Conservation (phyloP, 192 early-diverging fungal species). For the Coemansia furcata region DNA sequence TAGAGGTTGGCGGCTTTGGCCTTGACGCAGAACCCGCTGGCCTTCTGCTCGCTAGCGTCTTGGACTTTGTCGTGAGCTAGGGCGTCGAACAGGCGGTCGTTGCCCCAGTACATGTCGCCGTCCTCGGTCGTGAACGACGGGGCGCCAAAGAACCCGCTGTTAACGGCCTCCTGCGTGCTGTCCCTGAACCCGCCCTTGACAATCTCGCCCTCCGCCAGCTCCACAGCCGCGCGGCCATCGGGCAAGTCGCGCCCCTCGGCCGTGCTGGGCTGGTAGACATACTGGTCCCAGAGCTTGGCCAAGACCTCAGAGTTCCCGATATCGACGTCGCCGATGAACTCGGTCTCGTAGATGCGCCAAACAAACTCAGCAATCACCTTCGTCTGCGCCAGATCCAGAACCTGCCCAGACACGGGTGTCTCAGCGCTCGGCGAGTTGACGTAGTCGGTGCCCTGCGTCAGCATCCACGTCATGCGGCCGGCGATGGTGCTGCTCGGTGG, state of each 20-base stretch:
- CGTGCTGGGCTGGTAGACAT: constrained; percentile 10
- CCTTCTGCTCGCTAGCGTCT: constrained; percentile 14
- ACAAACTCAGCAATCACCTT: constrained; percentile 41
- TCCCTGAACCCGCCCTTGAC: constrained; percentile 36
- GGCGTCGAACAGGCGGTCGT: constrained; percentile 54
- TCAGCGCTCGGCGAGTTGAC: constrained; percentile 10
- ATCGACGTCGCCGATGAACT: constrained; percentile 35
- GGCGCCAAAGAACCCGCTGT: constrained; percentile 51
- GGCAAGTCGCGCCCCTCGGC: constrained; percentile 5
- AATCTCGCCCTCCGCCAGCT: constrained; percentile 10
- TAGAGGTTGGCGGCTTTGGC: constrained; percentile 23
- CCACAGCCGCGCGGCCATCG: constrained; percentile 21
- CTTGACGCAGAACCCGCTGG: constrained; percentile 22
- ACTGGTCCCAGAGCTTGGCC: constrained; percentile 28
- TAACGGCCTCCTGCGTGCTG: constrained; percentile 49
- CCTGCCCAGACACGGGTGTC: neutral
- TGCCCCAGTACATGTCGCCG: constrained; percentile 59
- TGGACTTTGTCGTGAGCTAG: constrained; percentile 22
- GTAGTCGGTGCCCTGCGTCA: constrained; percentile 28
- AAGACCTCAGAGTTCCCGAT: constrained; percentile 32
- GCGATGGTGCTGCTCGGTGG: constrained; percentile 36
- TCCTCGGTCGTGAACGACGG: constrained; percentile 56
- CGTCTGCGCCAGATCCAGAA: neutral
- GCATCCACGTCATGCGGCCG: constrained; percentile 41
- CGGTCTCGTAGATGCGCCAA: constrained; percentile 35